phyloP scores from a whole-genome alignment of 1,284 basidiomycete species.

The Ceratobasidium sp. region DNA sequence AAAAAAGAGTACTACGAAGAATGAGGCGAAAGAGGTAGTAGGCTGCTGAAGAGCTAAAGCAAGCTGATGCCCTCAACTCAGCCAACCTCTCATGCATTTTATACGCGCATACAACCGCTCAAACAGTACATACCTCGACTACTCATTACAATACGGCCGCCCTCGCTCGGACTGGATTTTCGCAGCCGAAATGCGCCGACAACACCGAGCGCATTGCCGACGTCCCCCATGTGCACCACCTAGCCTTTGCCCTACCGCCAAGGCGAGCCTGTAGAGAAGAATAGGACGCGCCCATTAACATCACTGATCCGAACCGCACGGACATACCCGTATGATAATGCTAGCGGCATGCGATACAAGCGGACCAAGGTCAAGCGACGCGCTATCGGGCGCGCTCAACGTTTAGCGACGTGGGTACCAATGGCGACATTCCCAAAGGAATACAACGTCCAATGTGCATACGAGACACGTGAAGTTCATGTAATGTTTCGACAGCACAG shows the following conservation, averaged over 20 bases:
- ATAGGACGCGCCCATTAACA: background rate
- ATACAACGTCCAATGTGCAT: background rate
- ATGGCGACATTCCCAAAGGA: background rate
- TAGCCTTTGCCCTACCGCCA: background rate
- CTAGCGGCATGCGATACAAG: background rate
- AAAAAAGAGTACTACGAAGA: background rate
- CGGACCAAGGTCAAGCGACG: too few relatives aligned
- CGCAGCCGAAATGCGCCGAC: constrained; percentile 13
- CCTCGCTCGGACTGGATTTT: background rate
- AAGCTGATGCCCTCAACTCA: background rate
- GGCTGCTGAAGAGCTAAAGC: background rate
- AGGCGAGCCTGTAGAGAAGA: constrained; percentile 7
- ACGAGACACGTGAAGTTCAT: background rate
- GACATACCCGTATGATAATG: background rate
- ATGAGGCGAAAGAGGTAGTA: background rate
- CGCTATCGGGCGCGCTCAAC: background rate
- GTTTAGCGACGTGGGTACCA: background rate
- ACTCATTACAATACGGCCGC: background rate
- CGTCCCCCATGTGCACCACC: constrained; percentile 11
- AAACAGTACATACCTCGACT: too few relatives aligned
- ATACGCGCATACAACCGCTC: constrained; percentile 13
- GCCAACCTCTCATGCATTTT: background rate
- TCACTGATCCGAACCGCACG: background rate
- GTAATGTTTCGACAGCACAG: background rate
- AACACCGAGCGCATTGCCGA: constrained; percentile 11